phyloP scores from a whole-genome alignment of 2,329 filamentous ascomycete species.

The Anthostomella pinea region DNA sequence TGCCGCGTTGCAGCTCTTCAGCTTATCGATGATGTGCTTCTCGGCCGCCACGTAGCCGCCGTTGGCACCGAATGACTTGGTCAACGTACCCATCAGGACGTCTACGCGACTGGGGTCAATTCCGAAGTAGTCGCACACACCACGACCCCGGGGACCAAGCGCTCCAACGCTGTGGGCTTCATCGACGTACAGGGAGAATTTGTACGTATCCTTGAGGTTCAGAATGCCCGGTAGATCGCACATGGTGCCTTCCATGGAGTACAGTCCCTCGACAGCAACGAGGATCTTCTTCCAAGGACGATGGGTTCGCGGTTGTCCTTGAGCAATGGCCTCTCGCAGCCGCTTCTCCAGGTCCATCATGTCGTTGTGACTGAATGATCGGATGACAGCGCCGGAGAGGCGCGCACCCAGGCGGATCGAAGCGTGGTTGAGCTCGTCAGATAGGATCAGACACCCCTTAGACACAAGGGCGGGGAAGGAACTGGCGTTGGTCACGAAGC shows the following conservation, averaged over 20 bases:
- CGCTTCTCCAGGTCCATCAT: slow-evolving; percentile 82
- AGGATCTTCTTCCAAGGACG: slow-evolving; percentile 99
- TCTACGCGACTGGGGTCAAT: slow-evolving; percentile 86
- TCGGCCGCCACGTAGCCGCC: slow-evolving; percentile 92
- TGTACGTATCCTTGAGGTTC: slow-evolving; percentile 89
- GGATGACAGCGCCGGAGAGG: slow-evolving; percentile 90
- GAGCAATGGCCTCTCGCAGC: slow-evolving; percentile 88
- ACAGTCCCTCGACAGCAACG: slow-evolving; percentile 92
- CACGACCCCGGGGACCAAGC: slow-evolving; percentile 80
- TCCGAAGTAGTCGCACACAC: slow-evolving; percentile 96
- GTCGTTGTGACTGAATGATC: slow-evolving; percentile 97
- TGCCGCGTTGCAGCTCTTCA: slow-evolving; percentile 80
- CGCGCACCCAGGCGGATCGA: slow-evolving; percentile 95
- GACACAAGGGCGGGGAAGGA: slow-evolving; percentile 89
- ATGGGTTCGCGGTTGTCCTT: slow-evolving; percentile 96
- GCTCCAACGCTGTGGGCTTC: slow-evolving; percentile 96
- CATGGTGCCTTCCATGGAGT: slow-evolving; percentile 99
- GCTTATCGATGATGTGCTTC: slow-evolving; percentile 88
- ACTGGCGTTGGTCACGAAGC: slow-evolving; percentile 92
- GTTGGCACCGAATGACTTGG: slow-evolving; percentile 97
- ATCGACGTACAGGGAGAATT: slow-evolving; percentile 92
- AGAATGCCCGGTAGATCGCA: slow-evolving; percentile 92
- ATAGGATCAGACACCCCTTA: slow-evolving; percentile 92
- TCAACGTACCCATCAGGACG: slow-evolving; percentile 96
- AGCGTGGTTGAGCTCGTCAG: slow-evolving; percentile 95